phyloP scores from a whole-genome alignment of 495 filamentous ascomycete species.

The Penicillium cataractarum region DNA sequence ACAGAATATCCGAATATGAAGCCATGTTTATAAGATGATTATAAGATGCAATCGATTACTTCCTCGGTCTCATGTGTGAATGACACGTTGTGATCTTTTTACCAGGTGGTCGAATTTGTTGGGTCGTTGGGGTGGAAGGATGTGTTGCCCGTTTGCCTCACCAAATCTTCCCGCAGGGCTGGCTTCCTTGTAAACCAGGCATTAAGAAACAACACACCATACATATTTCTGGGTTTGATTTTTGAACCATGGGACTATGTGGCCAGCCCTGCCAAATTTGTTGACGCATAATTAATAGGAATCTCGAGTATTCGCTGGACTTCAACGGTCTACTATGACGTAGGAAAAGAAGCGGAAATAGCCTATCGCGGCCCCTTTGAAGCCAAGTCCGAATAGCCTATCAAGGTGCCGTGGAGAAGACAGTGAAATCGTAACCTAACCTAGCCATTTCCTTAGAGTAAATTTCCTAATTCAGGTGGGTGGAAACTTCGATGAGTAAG shows the following conservation, averaged over 20 bases:
- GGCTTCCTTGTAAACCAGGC: background rate
- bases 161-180: conserved; percentile 2
- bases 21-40: conserved; percentile 1
- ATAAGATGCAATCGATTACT: background rate
- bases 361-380: background rate
- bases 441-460: background rate
- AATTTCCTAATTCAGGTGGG: background rate
- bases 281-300: background rate
- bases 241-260: background rate
- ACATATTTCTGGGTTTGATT: background rate
- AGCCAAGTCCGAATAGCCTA: background rate
- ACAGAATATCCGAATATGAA: background rate
- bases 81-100: background rate
- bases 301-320: background rate
- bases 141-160: conserved; percentile 4
- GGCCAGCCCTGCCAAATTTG: background rate
- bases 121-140: conserved; percentile 15
- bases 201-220: background rate
- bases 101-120: conserved; percentile 11
- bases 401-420: background rate
- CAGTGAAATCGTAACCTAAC: background rate
- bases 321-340: background rate
- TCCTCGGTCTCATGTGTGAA: background rate
- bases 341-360: background rate
- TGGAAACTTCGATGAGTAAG: background rate